These are phyloP conservation scores for Clitocybe nebularis DNA, from an alignment of 1,284 basidiomycete genomes.

Conservation along the genomic window DNA sequence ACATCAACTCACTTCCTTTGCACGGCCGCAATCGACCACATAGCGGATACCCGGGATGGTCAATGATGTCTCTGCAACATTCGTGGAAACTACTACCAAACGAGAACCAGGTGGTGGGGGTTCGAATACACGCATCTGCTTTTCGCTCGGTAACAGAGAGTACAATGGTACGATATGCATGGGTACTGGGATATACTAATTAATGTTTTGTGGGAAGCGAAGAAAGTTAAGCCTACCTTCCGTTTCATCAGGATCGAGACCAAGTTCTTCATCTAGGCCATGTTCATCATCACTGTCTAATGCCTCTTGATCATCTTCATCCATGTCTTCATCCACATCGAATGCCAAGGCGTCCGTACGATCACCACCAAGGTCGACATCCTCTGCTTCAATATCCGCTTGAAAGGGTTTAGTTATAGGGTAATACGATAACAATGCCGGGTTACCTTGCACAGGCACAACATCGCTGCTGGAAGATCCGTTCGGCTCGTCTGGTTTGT, in stretches of 20 bases:
- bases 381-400: constrained; percentile 75
- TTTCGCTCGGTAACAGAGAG: constrained; percentile 93
- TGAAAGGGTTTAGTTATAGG: not conserved
- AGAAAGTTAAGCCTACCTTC: constrained; percentile 46
- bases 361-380: constrained; percentile 67
- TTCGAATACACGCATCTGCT: constrained; percentile 96
- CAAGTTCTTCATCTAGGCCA: constrained; percentile 46
- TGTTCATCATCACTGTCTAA: constrained; percentile 55
- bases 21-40: constrained; percentile 94
- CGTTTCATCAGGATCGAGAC: constrained; percentile 53
- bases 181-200: constrained; percentile 47
- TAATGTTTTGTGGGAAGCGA: constrained; percentile 1
- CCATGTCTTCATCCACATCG: constrained; percentile 53
- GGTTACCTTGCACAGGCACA: constrained; percentile 47
- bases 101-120: constrained; percentile 82
- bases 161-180: constrained; percentile 92
- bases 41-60: constrained; percentile 98
- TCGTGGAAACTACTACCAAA: constrained; percentile 95
- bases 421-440: constrained; percentile 2
- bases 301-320: constrained; percentile 44
- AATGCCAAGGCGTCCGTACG: constrained; percentile 49
- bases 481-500: constrained; percentile 7
- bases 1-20: constrained; percentile 74
- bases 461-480: constrained; percentile 22
- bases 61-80: constrained; percentile 97